A percentile compares a stretch with the other conserved stretches of the same genome.
Conservation (phyloP, 169 alveolate genomes). For the Cryptosporidium viatorum region DNA sequence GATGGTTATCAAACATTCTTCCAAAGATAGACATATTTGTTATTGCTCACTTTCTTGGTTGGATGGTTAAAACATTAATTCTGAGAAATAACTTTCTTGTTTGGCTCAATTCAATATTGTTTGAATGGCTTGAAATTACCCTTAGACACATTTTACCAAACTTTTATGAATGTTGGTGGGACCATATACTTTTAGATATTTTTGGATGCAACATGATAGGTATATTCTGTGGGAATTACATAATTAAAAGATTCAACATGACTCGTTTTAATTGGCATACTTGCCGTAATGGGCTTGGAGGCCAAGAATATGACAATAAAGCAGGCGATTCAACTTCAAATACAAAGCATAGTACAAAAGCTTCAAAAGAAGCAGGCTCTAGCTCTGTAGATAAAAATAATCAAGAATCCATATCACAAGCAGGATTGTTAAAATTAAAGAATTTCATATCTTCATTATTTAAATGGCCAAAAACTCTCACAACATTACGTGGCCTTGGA, state of each 20-base stretch:
- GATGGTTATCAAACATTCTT: slow-evolving; percentile 61
- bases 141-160: slow-evolving; percentile 90
- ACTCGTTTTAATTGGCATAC: slow-evolving; percentile 78
- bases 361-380: neutral
- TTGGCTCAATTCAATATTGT: slow-evolving; percentile 84
- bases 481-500: slow-evolving; percentile 79
- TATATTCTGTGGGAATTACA: slow-evolving; percentile 79
- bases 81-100: slow-evolving; percentile 86
- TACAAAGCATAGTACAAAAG: neutral
- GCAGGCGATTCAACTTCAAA: slow-evolving; percentile 5
- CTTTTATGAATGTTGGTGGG: slow-evolving; percentile 96
- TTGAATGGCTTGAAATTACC: slow-evolving; percentile 89
- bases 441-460: neutral
- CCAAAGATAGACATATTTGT: slow-evolving; percentile 85
- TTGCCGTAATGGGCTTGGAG: slow-evolving; percentile 34
- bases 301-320: neutral
- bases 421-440: neutral
- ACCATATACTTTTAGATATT: slow-evolving; percentile 86
- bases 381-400: neutral
- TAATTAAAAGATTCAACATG: slow-evolving; percentile 43
- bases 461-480: slow-evolving; percentile 82
- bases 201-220: slow-evolving; percentile 88
- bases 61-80: slow-evolving; percentile 89
- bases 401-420: neutral
- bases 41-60: slow-evolving; percentile 89